A percentile compares a stretch with the other conserved stretches of the same genome.
phyloP scores from a whole-genome alignment of 352 stramenopile species.

The Blastocystis sp. region DNA sequence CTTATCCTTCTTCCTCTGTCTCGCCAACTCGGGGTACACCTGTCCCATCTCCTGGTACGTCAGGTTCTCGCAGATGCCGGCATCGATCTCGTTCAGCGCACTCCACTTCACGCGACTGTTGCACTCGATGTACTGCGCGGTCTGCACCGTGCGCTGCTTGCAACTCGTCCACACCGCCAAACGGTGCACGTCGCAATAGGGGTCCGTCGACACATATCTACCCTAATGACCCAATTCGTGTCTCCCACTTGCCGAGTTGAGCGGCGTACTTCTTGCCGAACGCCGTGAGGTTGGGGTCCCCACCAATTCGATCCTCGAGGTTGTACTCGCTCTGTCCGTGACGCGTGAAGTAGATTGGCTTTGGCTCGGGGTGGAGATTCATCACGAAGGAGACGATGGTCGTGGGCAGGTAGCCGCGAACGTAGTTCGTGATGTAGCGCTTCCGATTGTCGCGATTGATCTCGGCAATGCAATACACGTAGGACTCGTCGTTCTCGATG shows the following conservation, averaged over 20 bases:
- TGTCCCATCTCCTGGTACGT: constrained; percentile 85
- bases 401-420: constrained; percentile 81
- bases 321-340: constrained; percentile 97
- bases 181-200: constrained; percentile 76
- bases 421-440: constrained; percentile 81
- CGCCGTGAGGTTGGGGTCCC: constrained; percentile 89
- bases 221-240: not conserved
- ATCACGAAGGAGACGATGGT: constrained; percentile 77
- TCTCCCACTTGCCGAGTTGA: constrained; percentile 84
- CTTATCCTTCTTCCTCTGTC: constrained; percentile 73
- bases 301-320: constrained; percentile 92
- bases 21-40: constrained; percentile 61
- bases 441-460: constrained; percentile 77
- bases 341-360: constrained; percentile 93
- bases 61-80: constrained; percentile 92
- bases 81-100: constrained; percentile 92
- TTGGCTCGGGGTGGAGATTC: constrained; percentile 90
- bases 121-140: constrained; percentile 86
- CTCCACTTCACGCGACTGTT: constrained; percentile 75
- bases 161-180: constrained; percentile 92
- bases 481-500: constrained; percentile 76
- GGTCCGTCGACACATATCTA: constrained; percentile 70
- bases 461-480: constrained; percentile 69
- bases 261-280: constrained; percentile 90
- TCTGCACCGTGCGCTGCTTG: constrained; percentile 92